Conservation (phyloP, 1,139 yeast genomes). For the Williopsis jadinii region DNA sequence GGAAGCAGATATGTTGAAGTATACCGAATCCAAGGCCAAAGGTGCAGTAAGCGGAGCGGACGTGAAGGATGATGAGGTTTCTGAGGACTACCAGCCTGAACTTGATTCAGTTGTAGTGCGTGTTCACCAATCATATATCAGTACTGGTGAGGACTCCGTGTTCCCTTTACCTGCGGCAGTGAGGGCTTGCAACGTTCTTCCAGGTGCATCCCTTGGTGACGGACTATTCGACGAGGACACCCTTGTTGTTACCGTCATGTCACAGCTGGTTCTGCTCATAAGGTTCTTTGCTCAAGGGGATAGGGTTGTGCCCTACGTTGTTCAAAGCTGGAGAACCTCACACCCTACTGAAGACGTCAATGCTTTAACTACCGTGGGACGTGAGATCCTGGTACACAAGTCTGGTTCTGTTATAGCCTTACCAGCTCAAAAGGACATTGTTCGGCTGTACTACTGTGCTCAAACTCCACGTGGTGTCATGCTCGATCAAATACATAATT, state of each 20-base stretch:
- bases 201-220: conserved; percentile 20
- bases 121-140: conserved; percentile 32
- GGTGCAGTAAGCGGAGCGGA: not conserved
- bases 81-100: conserved; percentile 7
- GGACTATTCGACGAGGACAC: conserved; percentile 32
- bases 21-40: conserved; percentile 3
- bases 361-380: conserved; percentile 30
- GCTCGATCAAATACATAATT: conserved; percentile 34
- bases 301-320: conserved; percentile 36
- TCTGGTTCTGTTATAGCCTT: conserved; percentile 37
- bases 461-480: conserved; percentile 33
- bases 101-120: conserved; percentile 23
- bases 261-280: conserved; percentile 36
- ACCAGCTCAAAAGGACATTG: conserved; percentile 31
- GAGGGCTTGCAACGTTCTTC: conserved; percentile 32
- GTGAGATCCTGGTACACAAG: conserved; percentile 28
- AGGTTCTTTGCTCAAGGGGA: conserved; percentile 25
- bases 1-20: conserved; percentile 16
- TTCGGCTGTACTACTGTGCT: conserved; percentile 34
- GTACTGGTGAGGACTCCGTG: conserved; percentile 28
- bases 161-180: conserved; percentile 32
- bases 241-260: conserved; percentile 33
- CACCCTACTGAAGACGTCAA: conserved; percentile 18
- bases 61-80: conserved; percentile 3
- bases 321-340: conserved; percentile 45